Evolutionary conservation across 139 green algal genomes (phyloP), one percentile per base, ranked within the genome.

Genomic region (Mychonastes homosphaera): DNA sequence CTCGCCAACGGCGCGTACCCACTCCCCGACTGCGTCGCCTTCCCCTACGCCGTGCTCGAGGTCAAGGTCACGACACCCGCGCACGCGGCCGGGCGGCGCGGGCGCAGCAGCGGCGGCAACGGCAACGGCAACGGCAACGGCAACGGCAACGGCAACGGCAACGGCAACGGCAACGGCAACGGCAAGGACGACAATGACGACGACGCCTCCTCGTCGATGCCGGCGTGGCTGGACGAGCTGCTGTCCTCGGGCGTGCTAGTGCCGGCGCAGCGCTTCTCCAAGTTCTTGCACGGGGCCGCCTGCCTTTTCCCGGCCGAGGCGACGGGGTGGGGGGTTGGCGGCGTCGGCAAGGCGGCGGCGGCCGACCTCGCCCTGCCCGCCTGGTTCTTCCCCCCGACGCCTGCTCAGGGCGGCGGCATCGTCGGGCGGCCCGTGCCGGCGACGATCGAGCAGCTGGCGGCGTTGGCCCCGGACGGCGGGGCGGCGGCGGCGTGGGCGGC

Each of bases 1-100:
- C n/a, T n/a, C n/a, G n/a, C n/a, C n/a, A n/a, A n/a, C n/a, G n/a
- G n/a, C n/a, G n/a, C n/a, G n/a, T n/a, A n/a, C n/a, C n/a, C n/a
- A n/a, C n/a, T n/a, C n/a, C n/a, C n/a, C n/a, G n/a, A n/a, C n/a
- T n/a, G n/a, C n/a, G 61, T 78, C 23, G 38, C 72, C 26, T 95
- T 96, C 63, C 84, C 83, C 0, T 90, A 90, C 52, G 77, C 69
- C 10, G 78, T 95, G 2, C 67, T 94, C 38, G 88, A 96, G 74
- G 77, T 94, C 56, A 96, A 96, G 78, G 74, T 96, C 55, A 44
- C n/a, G n/a, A n/a, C n/a, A n/a, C n/a, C n/a, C n/a, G n/a, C n/a
- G n/a, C n/a, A n/a, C n/a, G n/a, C n/a, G n/a, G n/a, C n/a, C n/a
- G n/a, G n/a, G n/a, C n/a, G n/a, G n/a, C n/a, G n/a, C n/a, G n/a